phyloP scores from a whole-genome alignment of 257 asterid species.

The Solanum ossicruentum region DNA sequence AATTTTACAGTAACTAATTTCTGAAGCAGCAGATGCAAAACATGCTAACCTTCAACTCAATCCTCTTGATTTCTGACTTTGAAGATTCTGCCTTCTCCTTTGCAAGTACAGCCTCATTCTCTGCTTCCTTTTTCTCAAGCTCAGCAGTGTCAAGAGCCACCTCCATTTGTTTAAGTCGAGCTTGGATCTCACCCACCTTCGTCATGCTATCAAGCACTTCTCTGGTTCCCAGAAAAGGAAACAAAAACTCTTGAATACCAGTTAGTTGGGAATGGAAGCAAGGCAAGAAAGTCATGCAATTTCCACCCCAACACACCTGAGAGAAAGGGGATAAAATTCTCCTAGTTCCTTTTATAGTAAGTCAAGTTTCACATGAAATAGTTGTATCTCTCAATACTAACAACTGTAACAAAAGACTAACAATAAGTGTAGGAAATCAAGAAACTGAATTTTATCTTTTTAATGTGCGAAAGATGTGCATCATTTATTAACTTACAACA shows the following conservation, averaged over 20 bases:
- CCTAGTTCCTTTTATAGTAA: not conserved
- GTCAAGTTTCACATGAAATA: not conserved
- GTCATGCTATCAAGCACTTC: conserved; percentile 74
- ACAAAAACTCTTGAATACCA: not conserved
- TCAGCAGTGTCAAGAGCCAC: conserved; percentile 62
- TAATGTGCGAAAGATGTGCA: not conserved
- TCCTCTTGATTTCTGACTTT: conserved; percentile 64
- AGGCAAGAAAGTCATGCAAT: not conserved
- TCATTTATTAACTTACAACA: not conserved
- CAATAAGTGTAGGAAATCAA: not conserved
- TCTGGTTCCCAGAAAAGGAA: conserved; percentile 22
- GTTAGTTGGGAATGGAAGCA: not conserved
- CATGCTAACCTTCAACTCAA: conserved; percentile 62
- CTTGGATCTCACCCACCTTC: conserved; percentile 57
- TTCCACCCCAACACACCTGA: not conserved
- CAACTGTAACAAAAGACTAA: not conserved
- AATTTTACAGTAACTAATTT: not conserved
- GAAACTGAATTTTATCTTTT: not conserved
- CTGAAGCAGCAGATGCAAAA: not conserved
- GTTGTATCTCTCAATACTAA: not conserved
- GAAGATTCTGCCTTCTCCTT: conserved; percentile 57
- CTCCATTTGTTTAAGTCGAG: conserved; percentile 55
- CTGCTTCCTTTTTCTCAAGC: conserved; percentile 61
- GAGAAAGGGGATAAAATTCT: not conserved
- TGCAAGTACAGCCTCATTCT: conserved; percentile 51